phyloP scores from a whole-genome alignment of 1,284 basidiomycete genomes.

The Trametes pubescens region DNA sequence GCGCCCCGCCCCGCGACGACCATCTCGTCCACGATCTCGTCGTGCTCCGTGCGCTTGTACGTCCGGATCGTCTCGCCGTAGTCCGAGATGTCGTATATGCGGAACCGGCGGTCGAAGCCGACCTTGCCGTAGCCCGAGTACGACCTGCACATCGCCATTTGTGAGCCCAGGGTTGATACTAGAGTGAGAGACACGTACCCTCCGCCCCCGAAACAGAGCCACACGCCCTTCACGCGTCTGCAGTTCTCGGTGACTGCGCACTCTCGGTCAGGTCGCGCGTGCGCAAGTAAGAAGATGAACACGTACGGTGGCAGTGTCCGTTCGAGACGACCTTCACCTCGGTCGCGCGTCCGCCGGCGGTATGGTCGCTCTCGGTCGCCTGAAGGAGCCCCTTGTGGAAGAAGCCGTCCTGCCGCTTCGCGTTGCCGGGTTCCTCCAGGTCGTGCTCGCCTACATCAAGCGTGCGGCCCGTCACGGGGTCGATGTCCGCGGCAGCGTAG shows the following conservation, averaged over 20 bases:
- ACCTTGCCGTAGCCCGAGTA: slow-evolving; percentile 87
- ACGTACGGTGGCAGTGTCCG: slow-evolving; percentile 85
- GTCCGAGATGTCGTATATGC: slow-evolving; percentile 85
- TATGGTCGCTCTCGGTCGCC: slow-evolving; percentile 71
- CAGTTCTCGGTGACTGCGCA: slow-evolving; percentile 86
- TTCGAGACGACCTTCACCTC: slow-evolving; percentile 89
- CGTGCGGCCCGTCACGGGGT: slow-evolving; percentile 59
- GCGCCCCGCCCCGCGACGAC: slow-evolving; percentile 59
- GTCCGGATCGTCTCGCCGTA: slow-evolving; percentile 91
- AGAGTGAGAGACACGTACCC: slow-evolving; percentile 52
- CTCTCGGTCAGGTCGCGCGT: background rate
- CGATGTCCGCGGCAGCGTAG: slow-evolving; percentile 63
- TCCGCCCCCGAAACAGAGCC: slow-evolving; percentile 96
- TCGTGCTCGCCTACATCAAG: slow-evolving; percentile 75
- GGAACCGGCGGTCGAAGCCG: slow-evolving; percentile 90
- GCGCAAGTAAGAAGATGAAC: background rate
- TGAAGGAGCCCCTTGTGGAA: slow-evolving; percentile 80
- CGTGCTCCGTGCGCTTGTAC: slow-evolving; percentile 86
- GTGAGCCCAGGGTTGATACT: background rate
- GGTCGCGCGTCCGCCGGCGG: slow-evolving; percentile 53
- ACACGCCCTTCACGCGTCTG: slow-evolving; percentile 82
- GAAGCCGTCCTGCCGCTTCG: slow-evolving; percentile 81
- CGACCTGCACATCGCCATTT: slow-evolving; percentile 55
- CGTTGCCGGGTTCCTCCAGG: slow-evolving; percentile 67
- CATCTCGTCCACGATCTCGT: slow-evolving; percentile 74